Evolutionary conservation across 1,284 basidiomycete genomes (phyloP).

Genomic region (Ustilago cynodontis): DNA sequence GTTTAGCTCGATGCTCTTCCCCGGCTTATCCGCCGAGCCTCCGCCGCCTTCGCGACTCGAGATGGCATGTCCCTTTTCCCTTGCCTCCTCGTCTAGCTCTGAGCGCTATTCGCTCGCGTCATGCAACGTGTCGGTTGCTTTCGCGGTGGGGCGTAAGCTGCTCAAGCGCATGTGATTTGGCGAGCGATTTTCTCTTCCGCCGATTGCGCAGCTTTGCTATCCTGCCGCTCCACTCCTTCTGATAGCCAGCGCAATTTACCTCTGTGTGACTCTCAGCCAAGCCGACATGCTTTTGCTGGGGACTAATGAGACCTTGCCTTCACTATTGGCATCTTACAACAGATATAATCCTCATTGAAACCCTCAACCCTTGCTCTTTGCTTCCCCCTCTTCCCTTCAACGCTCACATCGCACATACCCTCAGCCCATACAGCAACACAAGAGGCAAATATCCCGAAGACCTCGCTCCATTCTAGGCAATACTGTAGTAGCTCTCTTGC

Average conservation of each 20-base stretch:
- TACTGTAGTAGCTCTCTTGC: not conserved
- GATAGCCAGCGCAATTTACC: not conserved
- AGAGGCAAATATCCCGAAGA: constrained; percentile 11
- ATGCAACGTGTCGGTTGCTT: not conserved
- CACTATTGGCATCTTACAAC: not conserved
- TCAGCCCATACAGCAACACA: not conserved
- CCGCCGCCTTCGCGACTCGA: not conserved
- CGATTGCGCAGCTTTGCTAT: not conserved
- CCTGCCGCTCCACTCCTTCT: not conserved
- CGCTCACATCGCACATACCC: not conserved
- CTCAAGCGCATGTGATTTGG: not conserved
- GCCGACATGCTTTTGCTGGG: not conserved
- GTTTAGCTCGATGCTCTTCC: constrained; percentile 3
- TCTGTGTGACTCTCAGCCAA: not conserved
- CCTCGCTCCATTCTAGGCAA: not conserved
- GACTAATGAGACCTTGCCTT: not conserved
- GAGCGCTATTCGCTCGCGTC: not conserved
- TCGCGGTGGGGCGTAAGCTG: not conserved
- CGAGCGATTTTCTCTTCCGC: constrained; percentile 12
- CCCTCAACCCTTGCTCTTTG: constrained; percentile 16
- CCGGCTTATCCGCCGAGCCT: constrained; percentile 15
- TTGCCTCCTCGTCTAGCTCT: constrained; percentile 25
- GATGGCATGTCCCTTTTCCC: not conserved
- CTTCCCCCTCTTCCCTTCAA: constrained; percentile 4
- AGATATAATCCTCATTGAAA: constrained; percentile 32